phyloP scores from a whole-genome alignment of 2,329 filamentous ascomycete species.

The Alternaria postmessia region DNA sequence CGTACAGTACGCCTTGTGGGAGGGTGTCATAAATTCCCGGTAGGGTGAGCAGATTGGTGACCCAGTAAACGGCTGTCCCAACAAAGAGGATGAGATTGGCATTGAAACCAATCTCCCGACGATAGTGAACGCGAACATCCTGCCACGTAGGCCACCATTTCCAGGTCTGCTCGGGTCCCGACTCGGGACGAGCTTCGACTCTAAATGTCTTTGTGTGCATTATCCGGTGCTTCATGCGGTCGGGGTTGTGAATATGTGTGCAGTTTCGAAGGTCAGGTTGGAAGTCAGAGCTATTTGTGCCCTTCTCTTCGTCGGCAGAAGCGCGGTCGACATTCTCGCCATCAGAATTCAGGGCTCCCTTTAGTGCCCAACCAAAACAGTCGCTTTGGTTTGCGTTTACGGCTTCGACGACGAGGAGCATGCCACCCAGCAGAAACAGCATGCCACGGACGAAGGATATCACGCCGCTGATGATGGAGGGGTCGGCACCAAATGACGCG shows the following conservation, averaged over 20 bases:
- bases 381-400: conserved; percentile 3
- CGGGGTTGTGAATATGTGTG: not conserved
- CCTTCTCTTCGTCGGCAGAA: not conserved
- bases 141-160: conserved; percentile 4
- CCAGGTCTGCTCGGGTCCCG: not conserved
- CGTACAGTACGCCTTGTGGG: not conserved
- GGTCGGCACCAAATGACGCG: not conserved
- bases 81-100: not conserved
- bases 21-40: not conserved
- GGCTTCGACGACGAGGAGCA: conserved; percentile 2
- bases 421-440: not conserved
- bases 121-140: not conserved
- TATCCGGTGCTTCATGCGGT: conserved; percentile 1
- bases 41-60: conserved; percentile 1
- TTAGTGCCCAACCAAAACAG: conserved; percentile 7
- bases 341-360: not conserved
- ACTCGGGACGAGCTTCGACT: not conserved
- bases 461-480: not conserved
- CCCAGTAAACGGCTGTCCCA: not conserved
- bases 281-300: not conserved
- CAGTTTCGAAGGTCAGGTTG: not conserved
- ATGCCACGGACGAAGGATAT: not conserved
- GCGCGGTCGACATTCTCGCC: not conserved
- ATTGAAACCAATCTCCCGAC: not conserved
- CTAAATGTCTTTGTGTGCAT: not conserved